Base-by-base conservation (phyloP, 345 rosid genomes). In the Corymbia maculata region DNA sequence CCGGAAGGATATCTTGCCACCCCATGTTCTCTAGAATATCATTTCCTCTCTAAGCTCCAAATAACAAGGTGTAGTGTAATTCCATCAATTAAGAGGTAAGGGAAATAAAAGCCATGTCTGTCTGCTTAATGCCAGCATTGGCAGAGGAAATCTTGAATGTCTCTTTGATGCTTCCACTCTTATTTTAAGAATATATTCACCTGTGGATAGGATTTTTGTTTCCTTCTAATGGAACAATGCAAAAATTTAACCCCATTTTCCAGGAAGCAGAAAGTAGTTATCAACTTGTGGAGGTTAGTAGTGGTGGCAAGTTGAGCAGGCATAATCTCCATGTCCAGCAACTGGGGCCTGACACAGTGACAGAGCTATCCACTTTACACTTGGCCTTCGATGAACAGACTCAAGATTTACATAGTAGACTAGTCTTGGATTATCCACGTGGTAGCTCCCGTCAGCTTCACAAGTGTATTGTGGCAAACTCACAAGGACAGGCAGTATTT, bases 241-340 rank as follows among this genome's bases (percentile, higher is more conserved):
- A 22, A 36, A 82, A n/a, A 53, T 90, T 57, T 55, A 52, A 22
- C 61, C 89, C 79, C 55, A 44, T 42, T 79, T 86, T 89, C 91
- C 92, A 97, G 99, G 96, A 95, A 93, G 88, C 94, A 52, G 90
- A 92, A 88, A 98, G 99, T 90, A 87, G 87, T 45, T 98, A 97
- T 87, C 96, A 96, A 88, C 97, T 98, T 36, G 95, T 94, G 26
- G 99, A 98, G 94, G 93, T 96, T 88, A 97, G 99, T 90, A 95
- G 96, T 5, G 99, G 99, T 16, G 99, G 99, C 85, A 97, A 91
- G 90, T 90, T 98, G 79, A 96, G 99, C 91, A 93, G 99, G 90
- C 99, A 98, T 93, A 97, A 96, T 92, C 92, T 97, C 86, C 98
- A 96, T 90, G 95, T 97, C 75, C 98, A 96, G 87, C 99, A 98